These are phyloP conservation scores for Fusarium coffeatum DNA, from an alignment of 2,329 filamentous ascomycete species.

Conservation along the genomic window DNA sequence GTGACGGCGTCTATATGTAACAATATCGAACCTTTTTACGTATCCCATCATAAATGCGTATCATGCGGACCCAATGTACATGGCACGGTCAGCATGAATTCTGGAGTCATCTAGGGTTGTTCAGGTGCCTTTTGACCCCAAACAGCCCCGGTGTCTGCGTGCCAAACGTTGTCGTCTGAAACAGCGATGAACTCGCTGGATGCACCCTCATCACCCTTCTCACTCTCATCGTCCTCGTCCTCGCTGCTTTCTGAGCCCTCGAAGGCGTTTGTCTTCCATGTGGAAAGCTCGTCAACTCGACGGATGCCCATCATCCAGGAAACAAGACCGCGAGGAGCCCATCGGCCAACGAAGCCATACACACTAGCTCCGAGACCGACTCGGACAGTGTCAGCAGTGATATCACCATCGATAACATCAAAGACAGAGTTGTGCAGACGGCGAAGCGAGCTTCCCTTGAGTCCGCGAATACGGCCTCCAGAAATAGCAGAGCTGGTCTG, in stretches of 20 bases:
- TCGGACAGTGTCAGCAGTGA: constrained; percentile 72
- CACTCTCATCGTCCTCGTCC: constrained; percentile 53
- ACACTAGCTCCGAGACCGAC: constrained; percentile 86
- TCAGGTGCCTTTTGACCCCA: constrained; percentile 54
- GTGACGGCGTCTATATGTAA: constrained; percentile 49
- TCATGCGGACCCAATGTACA: constrained; percentile 30
- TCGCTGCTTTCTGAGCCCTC: constrained; percentile 53
- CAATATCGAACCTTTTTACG: constrained; percentile 42
- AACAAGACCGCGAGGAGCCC: constrained; percentile 81
- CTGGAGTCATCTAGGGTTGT: constrained; percentile 30
- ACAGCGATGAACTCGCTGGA: constrained; percentile 65
- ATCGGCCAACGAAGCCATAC: constrained; percentile 87
- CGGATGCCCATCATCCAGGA: constrained; percentile 92
- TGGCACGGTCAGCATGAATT: constrained; percentile 27
- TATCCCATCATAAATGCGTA: constrained; percentile 42
- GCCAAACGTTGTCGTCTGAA: constrained; percentile 57
- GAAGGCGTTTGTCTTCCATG: constrained; percentile 62
- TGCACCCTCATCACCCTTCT: constrained; percentile 40
- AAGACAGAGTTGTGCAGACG: constrained; percentile 89
- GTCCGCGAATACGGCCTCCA: constrained; percentile 67
- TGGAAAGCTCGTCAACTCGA: constrained; percentile 66
- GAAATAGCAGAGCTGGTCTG: constrained; percentile 67
- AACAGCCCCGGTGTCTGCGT: constrained; percentile 57
- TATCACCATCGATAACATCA: constrained; percentile 80
- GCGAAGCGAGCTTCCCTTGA: constrained; percentile 77